Conservation (phyloP, 2,329 filamentous ascomycete species). For the Calonectria henricotiae region DNA sequence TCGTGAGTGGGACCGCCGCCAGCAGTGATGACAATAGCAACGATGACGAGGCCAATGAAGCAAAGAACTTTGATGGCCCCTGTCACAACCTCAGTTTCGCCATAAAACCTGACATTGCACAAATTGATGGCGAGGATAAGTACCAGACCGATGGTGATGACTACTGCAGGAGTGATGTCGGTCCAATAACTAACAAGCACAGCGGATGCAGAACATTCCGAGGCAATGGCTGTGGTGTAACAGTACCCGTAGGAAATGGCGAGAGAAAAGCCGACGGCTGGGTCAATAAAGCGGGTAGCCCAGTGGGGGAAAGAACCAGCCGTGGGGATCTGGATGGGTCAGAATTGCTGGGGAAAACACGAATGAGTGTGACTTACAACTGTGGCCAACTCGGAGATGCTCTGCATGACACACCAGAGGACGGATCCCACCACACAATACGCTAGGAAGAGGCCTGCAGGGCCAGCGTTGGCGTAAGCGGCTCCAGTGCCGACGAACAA, state of each 20-base stretch:
- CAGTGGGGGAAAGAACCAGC: slow-evolving; percentile 51
- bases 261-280: slow-evolving; percentile 46
- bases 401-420: slow-evolving; percentile 51
- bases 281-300: slow-evolving; percentile 51
- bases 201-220: slow-evolving; percentile 47
- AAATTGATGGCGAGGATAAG: slow-evolving; percentile 72
- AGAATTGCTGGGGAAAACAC: rapidly evolving
- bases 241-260: slow-evolving; percentile 51
- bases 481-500: slow-evolving; percentile 50
- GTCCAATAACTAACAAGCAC: slow-evolving; percentile 49
- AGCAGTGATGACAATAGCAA: slow-evolving; percentile 71
- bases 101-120: slow-evolving; percentile 72
- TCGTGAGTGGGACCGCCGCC: slow-evolving; percentile 70
- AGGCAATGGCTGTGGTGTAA: slow-evolving; percentile 48
- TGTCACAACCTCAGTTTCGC: slow-evolving; percentile 75
- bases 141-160: slow-evolving; percentile 70
- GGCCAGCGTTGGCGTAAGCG: slow-evolving; percentile 48
- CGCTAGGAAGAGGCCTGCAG: slow-evolving; percentile 47
- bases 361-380: slow-evolving; percentile 33
- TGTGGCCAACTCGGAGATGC: slow-evolving; percentile 49
- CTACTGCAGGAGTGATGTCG: slow-evolving; percentile 47
- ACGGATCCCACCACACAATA: slow-evolving; percentile 47
- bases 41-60: slow-evolving; percentile 72
- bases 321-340: slow-evolving; percentile 41
- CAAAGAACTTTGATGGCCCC: slow-evolving; percentile 74